Conservation (phyloP, 345 rosid genomes). For the Turnera subulata region DNA sequence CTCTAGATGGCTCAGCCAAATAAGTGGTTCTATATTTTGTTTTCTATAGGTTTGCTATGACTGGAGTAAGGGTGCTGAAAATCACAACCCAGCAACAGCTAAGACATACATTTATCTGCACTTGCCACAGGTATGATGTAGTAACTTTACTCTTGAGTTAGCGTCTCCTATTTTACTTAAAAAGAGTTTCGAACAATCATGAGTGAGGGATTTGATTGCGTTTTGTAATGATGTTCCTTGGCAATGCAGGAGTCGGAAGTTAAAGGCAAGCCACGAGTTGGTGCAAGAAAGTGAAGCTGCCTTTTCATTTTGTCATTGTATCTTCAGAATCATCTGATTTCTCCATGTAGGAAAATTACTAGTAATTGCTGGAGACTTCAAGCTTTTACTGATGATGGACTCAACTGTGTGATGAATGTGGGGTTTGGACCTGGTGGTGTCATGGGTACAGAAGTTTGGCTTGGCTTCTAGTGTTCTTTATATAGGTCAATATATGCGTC, state of each 20-base stretch:
- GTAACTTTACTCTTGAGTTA: background rate
- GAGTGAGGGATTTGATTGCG: background rate
- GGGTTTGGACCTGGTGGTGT: too few relatives aligned
- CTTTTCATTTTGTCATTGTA: too few relatives aligned
- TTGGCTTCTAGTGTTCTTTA: too few relatives aligned
- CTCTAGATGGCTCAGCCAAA: too few relatives aligned
- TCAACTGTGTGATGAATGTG: too few relatives aligned
- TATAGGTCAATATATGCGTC: too few relatives aligned
- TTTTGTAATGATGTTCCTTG: background rate
- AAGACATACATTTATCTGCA: constrained; percentile 58
- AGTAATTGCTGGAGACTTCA: too few relatives aligned
- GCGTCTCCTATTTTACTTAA: background rate
- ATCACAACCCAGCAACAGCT: constrained; percentile 71
- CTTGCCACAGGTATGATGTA: constrained; percentile 46
- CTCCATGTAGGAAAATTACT: too few relatives aligned
- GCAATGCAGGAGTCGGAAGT: constrained; percentile 72
- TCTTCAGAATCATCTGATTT: too few relatives aligned
- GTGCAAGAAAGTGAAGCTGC: constrained; percentile 18
- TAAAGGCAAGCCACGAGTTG: constrained; percentile 67
- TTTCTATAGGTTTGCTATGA: constrained; percentile 73
- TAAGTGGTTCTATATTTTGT: background rate
- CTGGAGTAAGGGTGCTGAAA: constrained; percentile 93
- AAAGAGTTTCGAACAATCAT: background rate
- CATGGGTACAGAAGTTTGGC: too few relatives aligned
- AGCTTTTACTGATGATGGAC: too few relatives aligned